Evolutionary conservation across 2,329 filamentous ascomycete genomes (phyloP), one percentile per base, ranked within the genome.

Genomic region (Paraconiothyrium brasiliense): DNA sequence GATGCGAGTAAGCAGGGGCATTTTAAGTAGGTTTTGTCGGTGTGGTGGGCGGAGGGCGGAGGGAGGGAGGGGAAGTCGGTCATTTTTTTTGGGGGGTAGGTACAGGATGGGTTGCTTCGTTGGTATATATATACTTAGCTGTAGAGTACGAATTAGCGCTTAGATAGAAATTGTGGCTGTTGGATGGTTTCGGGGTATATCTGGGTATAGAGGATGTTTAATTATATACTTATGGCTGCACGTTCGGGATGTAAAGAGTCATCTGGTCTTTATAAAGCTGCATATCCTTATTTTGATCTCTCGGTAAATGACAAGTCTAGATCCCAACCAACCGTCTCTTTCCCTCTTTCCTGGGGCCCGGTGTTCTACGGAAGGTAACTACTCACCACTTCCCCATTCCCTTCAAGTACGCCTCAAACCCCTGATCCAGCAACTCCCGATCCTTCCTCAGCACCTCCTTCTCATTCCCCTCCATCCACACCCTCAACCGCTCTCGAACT

Each of bases 381-480:
- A 10, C 44, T 24, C 32, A 49, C 63, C 71, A 77, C 60, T 78
- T 78, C 1, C 73, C 73, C 77, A 79, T 79, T 1, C 63, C 58
- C 61, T 71, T 69, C 39, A 88, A 72, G 74, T 90, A 90, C 47
- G 78, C 79, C 66, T 86, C 78, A 73, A 83, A 87, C 0, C 88
- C 89, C 44, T 85, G 77, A 57, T 86, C 83, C 62, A 84, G 76
- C 64, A 92, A 71, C 70, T 76, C 83, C 24, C 74, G 78, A 43
- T 89, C 89, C 80, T 92, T 92, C 30, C 79, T 83, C 64, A 86
- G 76, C 1, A 92, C 90, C 70, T 90, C 87, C 59, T 83, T 80
- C 74, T 86, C 85, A 81, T 90, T 89, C 8, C 85, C 82, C 54
- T 83, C 78, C 75, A 88, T 86, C 73, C 91, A 93, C 20, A 83